Conservation (phyloP, 805 yeast species). For the Ogataea sp. region DNA sequence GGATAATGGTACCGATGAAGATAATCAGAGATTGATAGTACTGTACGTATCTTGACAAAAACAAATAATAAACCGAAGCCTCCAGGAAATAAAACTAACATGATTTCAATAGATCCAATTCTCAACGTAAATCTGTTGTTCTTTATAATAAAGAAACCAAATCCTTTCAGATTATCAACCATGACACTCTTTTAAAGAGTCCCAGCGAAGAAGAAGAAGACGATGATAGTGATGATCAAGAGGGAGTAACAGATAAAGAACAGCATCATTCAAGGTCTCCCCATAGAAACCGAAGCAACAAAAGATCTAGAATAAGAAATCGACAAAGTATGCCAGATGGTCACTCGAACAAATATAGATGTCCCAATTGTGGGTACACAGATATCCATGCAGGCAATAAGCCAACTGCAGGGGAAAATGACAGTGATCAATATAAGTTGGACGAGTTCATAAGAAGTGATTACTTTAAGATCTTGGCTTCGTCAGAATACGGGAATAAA, state of each 20-base stretch:
- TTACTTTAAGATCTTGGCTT: conserved; percentile 1
- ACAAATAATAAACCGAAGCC: no score
- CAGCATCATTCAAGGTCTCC: no score
- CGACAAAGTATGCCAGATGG: no score
- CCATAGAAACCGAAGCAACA: not conserved
- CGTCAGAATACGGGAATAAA: not conserved
- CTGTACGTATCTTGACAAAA: no score
- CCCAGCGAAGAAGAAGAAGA: no score
- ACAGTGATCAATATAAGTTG: conserved; percentile 3
- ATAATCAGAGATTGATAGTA: no score
- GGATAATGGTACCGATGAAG: no score
- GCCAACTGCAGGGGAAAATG: not conserved
- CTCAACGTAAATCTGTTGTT: conserved; percentile 19
- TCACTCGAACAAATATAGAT: conserved; percentile 11
- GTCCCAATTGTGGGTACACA: conserved; percentile 21
- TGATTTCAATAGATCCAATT: conserved; percentile 6
- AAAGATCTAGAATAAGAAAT: conserved; percentile 4
- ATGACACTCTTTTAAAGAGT: not conserved
- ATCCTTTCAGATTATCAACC: not conserved
- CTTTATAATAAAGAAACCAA: conserved; percentile 15
- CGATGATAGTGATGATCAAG: not conserved
- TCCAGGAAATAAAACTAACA: no score
- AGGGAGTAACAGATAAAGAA: not conserved
- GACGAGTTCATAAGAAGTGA: conserved; percentile 1
- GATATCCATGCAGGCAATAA: not conserved